Percentiles rank a stretch among this genome's conserved stretches.
Evolutionary conservation across 164 flowering plant genomes (phyloP).

Genomic region (Euptelea pleiosperma): DNA sequence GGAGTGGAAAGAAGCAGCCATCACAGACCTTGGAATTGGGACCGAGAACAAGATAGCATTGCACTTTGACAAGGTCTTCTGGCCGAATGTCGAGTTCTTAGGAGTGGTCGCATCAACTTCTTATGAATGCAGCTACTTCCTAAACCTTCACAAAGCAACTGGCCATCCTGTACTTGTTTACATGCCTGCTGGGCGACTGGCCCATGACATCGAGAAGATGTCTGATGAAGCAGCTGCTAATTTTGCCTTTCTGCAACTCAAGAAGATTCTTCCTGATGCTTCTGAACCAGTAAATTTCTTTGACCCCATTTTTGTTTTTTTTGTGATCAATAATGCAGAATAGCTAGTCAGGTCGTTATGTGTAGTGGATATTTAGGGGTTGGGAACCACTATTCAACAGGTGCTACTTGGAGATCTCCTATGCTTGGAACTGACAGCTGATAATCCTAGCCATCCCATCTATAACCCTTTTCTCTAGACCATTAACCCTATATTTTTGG

Average conservation of each 20-base stretch:
- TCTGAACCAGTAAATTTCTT: conserved; percentile 54
- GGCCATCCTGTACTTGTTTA: conserved; percentile 87
- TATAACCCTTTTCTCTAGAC: no score
- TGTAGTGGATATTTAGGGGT: no score
- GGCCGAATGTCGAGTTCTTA: conserved; percentile 97
- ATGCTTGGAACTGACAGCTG: no score
- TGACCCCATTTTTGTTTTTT: background rate
- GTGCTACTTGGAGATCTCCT: no score
- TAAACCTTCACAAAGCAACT: conserved; percentile 96
- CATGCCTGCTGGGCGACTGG: conserved; percentile 93
- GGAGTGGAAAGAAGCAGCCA: conserved; percentile 86
- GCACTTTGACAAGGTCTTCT: conserved; percentile 85
- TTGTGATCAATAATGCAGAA: background rate
- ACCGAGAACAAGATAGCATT: conserved; percentile 82
- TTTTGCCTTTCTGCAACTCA: conserved; percentile 76
- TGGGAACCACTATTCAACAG: no score
- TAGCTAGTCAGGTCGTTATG: background rate
- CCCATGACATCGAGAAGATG: conserved; percentile 83
- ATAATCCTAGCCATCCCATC: no score
- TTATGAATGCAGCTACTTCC: conserved; percentile 86
- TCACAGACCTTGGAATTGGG: conserved; percentile 79
- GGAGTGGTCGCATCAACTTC: conserved; percentile 87
- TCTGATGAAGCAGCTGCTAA: conserved; percentile 90
- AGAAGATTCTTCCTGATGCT: conserved; percentile 85
- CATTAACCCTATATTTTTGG: no score